Base-by-base conservation (phyloP, 257 asterid species). In the Solanum rostratum region DNA sequence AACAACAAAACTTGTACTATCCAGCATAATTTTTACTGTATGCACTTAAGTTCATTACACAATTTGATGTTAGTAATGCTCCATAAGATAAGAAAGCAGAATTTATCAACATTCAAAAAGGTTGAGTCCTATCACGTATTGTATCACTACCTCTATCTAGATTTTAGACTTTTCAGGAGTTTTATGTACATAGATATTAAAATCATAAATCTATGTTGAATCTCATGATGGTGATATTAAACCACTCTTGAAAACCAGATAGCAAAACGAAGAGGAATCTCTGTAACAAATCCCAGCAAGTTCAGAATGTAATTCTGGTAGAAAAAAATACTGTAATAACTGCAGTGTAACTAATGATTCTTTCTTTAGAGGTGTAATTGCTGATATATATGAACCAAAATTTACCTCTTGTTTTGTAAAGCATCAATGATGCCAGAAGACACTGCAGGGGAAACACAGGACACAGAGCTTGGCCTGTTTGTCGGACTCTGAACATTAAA, bases 381-480 rank as follows among this genome's bases (percentile, higher is more conserved):
- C 82, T 2, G 29, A 22, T 39, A 29, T 33, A 57, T 30, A 66
- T 84, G 18, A 52, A 83, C 79, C 18, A 83, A 50, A 27, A 10
- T 39, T 45, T 81, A 93, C 99, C 98, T 95, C 92, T 91, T 95
- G 87, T 95, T 93, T 88, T 90, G 94, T 85, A 97, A 85, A 53
- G 84, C 78, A 84, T 93, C 89, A 84, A 91, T 87, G 73, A 95
- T 93, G 81, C 93, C 93, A 20, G 98, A 96, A 60, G 93, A 96
- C 91, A 94, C 99, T n/a, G 97, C 91, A 3, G 97, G 98, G 29
- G 99, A 94, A 80, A 94, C 99, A 73, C 91, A 91, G 20, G 97
- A 87, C 84, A 89, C 63, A 86, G 94, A 85, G 82, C 82, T 91
- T 65, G 91, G 89, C 53, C 95, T 92, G 81, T 94, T 98, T 2